Evolutionary conservation across 2,329 filamentous ascomycete species (phyloP).

Genomic region (Colletotrichum sp.): DNA sequence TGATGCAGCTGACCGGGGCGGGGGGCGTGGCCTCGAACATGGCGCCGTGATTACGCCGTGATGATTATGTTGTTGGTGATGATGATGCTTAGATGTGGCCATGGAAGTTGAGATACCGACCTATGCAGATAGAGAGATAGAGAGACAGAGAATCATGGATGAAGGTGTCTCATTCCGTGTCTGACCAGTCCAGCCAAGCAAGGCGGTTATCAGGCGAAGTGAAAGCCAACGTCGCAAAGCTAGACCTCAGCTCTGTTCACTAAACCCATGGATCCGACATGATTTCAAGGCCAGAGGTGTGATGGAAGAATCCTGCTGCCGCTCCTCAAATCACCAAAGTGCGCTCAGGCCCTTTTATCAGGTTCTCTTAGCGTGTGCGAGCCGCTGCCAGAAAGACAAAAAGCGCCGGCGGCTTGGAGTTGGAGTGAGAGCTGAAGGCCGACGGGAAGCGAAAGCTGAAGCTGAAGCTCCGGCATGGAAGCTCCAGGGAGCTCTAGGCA

Average conservation of each 20-base stretch:
- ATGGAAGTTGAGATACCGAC: neutral
- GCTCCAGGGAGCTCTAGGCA: neutral
- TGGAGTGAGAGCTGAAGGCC: neutral
- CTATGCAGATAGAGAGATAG: neutral
- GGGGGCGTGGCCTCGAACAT: neutral
- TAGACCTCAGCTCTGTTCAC: neutral
- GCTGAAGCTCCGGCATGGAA: neutral
- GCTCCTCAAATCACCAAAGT: neutral
- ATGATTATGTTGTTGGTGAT: neutral
- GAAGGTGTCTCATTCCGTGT: neutral
- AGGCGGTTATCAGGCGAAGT: neutral
- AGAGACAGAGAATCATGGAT: neutral
- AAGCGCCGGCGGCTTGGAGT: neutral
- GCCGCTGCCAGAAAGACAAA: neutral
- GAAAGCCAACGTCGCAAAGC: neutral
- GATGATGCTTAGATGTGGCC: neutral
- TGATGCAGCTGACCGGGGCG: neutral
- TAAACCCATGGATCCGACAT: neutral
- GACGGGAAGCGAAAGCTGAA: neutral
- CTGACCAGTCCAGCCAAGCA: neutral
- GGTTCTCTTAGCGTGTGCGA: neutral
- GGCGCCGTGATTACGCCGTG: neutral
- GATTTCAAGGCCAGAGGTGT: neutral
- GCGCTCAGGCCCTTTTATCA: neutral
- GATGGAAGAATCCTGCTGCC: neutral